Evolutionary conservation across 2,329 filamentous ascomycete genomes (phyloP), one percentile per base, ranked within the genome.

Genomic region (Elsinoe ampelina): DNA sequence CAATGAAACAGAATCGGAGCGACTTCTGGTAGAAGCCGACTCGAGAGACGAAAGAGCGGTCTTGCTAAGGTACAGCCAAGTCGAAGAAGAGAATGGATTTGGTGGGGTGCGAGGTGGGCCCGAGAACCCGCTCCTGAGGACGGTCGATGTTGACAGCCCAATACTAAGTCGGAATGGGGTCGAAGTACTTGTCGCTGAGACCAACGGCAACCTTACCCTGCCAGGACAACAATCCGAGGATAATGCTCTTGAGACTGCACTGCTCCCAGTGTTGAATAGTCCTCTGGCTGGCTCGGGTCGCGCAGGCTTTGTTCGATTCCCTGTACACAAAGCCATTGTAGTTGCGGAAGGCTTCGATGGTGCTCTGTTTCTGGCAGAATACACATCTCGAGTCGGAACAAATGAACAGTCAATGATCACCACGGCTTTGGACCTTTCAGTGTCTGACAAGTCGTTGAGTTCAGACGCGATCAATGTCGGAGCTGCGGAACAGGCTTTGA

Each of bases 241-340:
- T 64, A 72, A 72, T 8, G 73, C 82, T 3, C 77, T 80, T 58
- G 85, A 91, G 60, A 76, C 81, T 0, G 75, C 91, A 11, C 77
- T 95, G n/a, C 85, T 89, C 15, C 90, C 90, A 3, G 69, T 72
- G 26, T 79, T 95, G 34, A 83, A 87, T 17, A 86, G 88, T 41
- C 81, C 81, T 1, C 79, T 76, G 5, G 83, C 85, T 12, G 78
- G 77, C 59, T 81, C 80, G 13, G 83, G 84, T 7, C 77, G 82
- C 59, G 79, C 82, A 57, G 83, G 83, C 11, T 79, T 83, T 13
- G 77, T 93, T 41, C 82, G 83, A 5, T 89, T 89, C 43, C 91
- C 92, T 0, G 89, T 96, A 1, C 92, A 97, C 67, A 87, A 85
- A 66, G 82, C 85, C 0, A 71, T 96, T 13, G 64, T 96, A 8